phyloP scores from a whole-genome alignment of 1,139 yeast genomes.

The Debaryomyces fabryi region DNA sequence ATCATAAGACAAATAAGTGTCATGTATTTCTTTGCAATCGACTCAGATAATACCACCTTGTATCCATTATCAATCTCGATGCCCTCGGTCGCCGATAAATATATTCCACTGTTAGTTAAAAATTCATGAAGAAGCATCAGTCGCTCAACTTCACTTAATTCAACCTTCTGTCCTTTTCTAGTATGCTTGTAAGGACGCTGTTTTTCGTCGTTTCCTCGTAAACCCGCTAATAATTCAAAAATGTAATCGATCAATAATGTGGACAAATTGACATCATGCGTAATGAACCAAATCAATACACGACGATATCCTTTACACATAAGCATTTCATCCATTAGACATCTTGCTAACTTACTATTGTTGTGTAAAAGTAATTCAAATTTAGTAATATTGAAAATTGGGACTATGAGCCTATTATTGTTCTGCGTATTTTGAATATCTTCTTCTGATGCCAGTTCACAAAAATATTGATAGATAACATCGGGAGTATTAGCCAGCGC shows the following conservation, averaged over 20 bases:
- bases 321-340: constrained; percentile 65
- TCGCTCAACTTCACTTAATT: constrained; percentile 57
- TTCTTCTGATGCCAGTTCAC: constrained; percentile 33
- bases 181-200: constrained; percentile 46
- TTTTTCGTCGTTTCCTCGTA: constrained; percentile 45
- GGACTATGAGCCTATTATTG: constrained; percentile 35
- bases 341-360: constrained; percentile 49
- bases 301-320: constrained; percentile 67
- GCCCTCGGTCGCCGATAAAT: constrained; percentile 45
- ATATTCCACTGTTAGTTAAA: constrained; percentile 55
- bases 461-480: constrained; percentile 49
- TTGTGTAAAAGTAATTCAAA: constrained; percentile 42
- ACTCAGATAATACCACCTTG: constrained; percentile 37
- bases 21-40: constrained; percentile 53
- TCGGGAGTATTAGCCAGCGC: constrained; percentile 46
- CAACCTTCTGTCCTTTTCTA: constrained; percentile 51
- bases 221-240: constrained; percentile 58
- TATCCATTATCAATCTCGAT: constrained; percentile 39
- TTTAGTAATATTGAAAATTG: constrained; percentile 45
- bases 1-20: constrained; percentile 64
- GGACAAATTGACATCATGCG: constrained; percentile 60
- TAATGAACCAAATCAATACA: constrained; percentile 65
- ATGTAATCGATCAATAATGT: constrained; percentile 56
- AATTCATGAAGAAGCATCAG: constrained; percentile 74
- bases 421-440: constrained; percentile 28